Base-by-base conservation (phyloP, 1,284 basidiomycete species). In the Gymnopus androsaceus region DNA sequence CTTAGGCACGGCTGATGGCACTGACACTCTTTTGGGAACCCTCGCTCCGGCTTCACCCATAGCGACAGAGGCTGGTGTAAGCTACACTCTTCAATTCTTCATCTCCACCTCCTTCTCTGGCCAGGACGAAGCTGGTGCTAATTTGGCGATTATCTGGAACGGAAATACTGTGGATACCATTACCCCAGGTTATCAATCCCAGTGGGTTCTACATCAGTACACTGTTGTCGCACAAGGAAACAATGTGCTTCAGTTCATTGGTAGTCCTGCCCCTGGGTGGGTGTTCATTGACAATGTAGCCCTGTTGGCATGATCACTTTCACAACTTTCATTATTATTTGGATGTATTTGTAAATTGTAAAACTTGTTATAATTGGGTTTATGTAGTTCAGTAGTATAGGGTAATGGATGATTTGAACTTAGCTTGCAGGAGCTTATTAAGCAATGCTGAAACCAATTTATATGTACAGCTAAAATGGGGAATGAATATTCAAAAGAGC, bases 51-150 rank as follows among this genome's bases (percentile, higher is more conserved):
- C 66, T 0, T 21, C 62, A 4, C 63, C 63, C 4, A 58, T 73
- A 1, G 52, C 60, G 4, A 72, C 71, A 12, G 61, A 63, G 14
- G 59, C 63, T 1, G 70, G 69, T 8, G 63, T 66, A 60, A 61
- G 50, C 27, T 75, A 75, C 54, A 59, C 59, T 8, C 64, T 74
- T 46, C 65, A 66, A 36, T 72, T 73, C 64, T 74, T 74, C 69
- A 64, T 68, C 37, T 65, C 66, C 33, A 73, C 69, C 57, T 59
- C 65, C 5, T 75, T 68, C 63, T 67, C 66, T 51, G 67, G 66
- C 15, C 56, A 60, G 1, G 52, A 61, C 15, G 51, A 73, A 51
- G 62, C 53, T 8, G 38, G 57, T 36, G 63, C 72, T 25, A 67
- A 69, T 45, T 61, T 73, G 1, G 63, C 68, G 17, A 64, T 75